Percentiles rank a stretch among this genome's conserved stretches.
phyloP scores from a whole-genome alignment of 2,329 filamentous ascomycete species.

The Elsinoe perseae region DNA sequence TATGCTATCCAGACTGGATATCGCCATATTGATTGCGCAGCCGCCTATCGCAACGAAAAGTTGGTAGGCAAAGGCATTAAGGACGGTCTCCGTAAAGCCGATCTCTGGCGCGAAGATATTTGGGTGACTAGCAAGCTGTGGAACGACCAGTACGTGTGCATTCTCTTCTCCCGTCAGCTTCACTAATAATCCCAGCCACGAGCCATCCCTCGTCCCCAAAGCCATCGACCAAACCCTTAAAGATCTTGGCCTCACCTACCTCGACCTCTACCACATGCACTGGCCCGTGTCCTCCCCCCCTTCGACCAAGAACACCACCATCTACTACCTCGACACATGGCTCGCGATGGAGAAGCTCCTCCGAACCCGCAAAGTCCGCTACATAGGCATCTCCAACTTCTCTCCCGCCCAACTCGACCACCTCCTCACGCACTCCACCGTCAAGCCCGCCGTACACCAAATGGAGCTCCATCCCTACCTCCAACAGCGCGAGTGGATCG shows the following conservation, averaged over 20 bases:
- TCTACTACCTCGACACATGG: constrained; percentile 46
- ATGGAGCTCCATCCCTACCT: constrained; percentile 72
- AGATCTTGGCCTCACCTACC: constrained; percentile 34
- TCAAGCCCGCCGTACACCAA: constrained; percentile 66
- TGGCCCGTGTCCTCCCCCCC: constrained; percentile 32
- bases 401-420: constrained; percentile 43
- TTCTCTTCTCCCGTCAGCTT: not conserved
- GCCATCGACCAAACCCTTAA: constrained; percentile 33
- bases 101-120: constrained; percentile 30
- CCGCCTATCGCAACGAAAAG: constrained; percentile 38
- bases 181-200: constrained; percentile 23
- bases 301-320: constrained; percentile 20
- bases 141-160: constrained; percentile 28
- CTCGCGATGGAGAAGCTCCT: constrained; percentile 58
- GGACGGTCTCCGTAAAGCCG: constrained; percentile 29
- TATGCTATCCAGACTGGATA: constrained; percentile 43
- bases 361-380: constrained; percentile 53
- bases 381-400: constrained; percentile 76
- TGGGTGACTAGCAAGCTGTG: constrained; percentile 36
- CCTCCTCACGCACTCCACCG: constrained; percentile 49
- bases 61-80: constrained; percentile 38
- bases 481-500: constrained; percentile 46
- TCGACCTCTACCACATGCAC: constrained; percentile 42
- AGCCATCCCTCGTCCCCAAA: constrained; percentile 24
- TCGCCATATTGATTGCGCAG: constrained; percentile 46